Conservation (phyloP, 2,329 filamentous ascomycete genomes). For the Drechslerella stenobrocha region DNA sequence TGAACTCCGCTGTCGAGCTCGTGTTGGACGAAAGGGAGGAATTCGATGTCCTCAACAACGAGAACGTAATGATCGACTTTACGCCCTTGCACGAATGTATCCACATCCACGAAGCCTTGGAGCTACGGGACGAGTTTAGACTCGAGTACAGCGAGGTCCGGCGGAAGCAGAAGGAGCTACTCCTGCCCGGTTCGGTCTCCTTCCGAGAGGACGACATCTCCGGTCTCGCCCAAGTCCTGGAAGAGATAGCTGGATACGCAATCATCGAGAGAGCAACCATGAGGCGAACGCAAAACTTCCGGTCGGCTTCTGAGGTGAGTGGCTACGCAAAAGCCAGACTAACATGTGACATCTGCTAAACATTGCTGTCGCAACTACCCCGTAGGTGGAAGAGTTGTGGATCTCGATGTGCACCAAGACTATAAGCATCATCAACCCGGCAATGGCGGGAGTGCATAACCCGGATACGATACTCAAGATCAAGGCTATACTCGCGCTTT, state of each 20-base stretch:
- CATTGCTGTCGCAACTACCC: slow-evolving; percentile 18
- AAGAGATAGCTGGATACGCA: slow-evolving; percentile 92
- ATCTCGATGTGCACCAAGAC: slow-evolving; percentile 93
- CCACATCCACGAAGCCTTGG: slow-evolving; percentile 93
- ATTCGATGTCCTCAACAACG: slow-evolving; percentile 92
- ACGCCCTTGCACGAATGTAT: slow-evolving; percentile 90
- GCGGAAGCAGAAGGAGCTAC: slow-evolving; percentile 84
- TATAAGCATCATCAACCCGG: slow-evolving; percentile 77
- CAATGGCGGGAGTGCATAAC: slow-evolving; percentile 77
- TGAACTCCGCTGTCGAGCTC: slow-evolving; percentile 94
- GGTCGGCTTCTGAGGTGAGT: slow-evolving; percentile 77
- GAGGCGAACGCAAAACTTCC: slow-evolving; percentile 78
- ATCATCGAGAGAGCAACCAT: slow-evolving; percentile 96
- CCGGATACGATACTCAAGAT: slow-evolving; percentile 91
- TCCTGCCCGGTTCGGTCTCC: slow-evolving; percentile 75
- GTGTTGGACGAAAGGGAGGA: slow-evolving; percentile 95
- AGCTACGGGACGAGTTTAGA: slow-evolving; percentile 87
- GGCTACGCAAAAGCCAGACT: background rate
- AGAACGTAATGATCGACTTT: slow-evolving; percentile 92
- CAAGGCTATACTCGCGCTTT: slow-evolving; percentile 87
- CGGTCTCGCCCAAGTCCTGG: slow-evolving; percentile 76
- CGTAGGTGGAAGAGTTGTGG: slow-evolving; percentile 92
- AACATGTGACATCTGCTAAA: background rate
- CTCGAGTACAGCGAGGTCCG: slow-evolving; percentile 89
- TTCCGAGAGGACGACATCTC: slow-evolving; percentile 80